Evolutionary conservation across 2,329 filamentous ascomycete species (phyloP), one percentile per base, ranked within the genome.

Genomic region (Mollisiaceae sp.): DNA sequence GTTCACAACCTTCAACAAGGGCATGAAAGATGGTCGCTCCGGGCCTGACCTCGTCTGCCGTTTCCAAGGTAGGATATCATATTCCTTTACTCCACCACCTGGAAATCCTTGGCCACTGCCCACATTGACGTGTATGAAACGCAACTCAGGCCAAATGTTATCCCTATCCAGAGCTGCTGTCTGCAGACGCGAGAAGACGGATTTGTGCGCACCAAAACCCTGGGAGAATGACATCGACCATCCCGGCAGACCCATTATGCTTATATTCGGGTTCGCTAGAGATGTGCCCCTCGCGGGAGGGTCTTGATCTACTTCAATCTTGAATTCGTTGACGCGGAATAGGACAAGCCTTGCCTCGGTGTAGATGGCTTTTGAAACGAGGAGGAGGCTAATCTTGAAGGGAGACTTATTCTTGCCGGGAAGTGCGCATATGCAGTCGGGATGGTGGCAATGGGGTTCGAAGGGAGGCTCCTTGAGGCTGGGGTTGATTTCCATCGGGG

Each of bases 1-100:
- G 20, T 52, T 36, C 18, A 63, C 8, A 5, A 41, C 61, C 45
- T 59, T 50, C 5, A 58, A 5, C n/a, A 59, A 32, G 14, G 52
- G 39, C 24, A 47, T 32, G 56, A 57, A 59, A 20, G 61, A 36
- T 24, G 61, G 41, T 41, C 54, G 15, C 38, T 63, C 39, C 12
- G 61, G 54, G 24, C 61, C 54, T 27, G 24, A 38, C 39, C 32
- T 52, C 22, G 61, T 56, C 50, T 62, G 60, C 20, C 60, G 8
- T 27, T 45, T 62, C 8, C 20, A 41, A 4, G 55, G 55, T 14
- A 57, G 24, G 24, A 57, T 36, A 57, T 57, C 55, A n/a, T 57
- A 57, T 41, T 57, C 55, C 12, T 35, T 38, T 4, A 57, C 18
- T 24, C 55, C 55, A 22, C 55, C 55, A 4, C 55, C 55, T 15